Evolutionary conservation across 2,329 filamentous ascomycete genomes (phyloP).

Genomic region (Madurella fahalii): DNA sequence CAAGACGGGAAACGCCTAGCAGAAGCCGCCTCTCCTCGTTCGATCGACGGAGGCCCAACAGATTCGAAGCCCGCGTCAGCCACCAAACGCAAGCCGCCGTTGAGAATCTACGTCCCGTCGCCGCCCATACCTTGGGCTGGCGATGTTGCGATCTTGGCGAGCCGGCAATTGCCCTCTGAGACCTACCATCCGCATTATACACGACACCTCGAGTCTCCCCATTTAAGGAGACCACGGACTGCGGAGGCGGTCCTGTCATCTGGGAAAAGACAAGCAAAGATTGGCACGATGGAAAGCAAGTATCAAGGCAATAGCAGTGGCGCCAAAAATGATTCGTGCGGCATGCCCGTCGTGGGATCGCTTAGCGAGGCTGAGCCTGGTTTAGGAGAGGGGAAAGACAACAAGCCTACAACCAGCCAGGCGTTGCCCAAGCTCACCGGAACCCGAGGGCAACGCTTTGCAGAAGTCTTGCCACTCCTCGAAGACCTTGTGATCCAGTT

Average conservation of each 20-base stretch:
- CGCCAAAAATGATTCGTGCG: neutral
- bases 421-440: neutral
- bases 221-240: slow-evolving; percentile 3
- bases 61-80: neutral
- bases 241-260: slow-evolving; percentile 11
- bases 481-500: slow-evolving; percentile 58
- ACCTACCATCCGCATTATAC: neutral
- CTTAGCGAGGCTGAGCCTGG: neutral
- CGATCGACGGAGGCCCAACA: neutral
- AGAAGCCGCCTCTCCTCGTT: neutral
- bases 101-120: slow-evolving; percentile 19
- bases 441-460: slow-evolving; percentile 28
- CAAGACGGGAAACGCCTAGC: neutral
- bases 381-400: neutral
- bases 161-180: neutral
- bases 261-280: neutral
- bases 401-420: neutral
- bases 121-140: slow-evolving; percentile 16
- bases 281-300: neutral
- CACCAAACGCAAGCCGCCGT: slow-evolving; percentile 5
- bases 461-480: slow-evolving; percentile 46
- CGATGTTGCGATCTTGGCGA: neutral
- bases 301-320: neutral
- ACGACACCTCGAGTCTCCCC: neutral
- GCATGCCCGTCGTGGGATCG: neutral